phyloP scores from a whole-genome alignment of 2,329 filamentous ascomycete genomes.

The Kalaharituber pfeilii region DNA sequence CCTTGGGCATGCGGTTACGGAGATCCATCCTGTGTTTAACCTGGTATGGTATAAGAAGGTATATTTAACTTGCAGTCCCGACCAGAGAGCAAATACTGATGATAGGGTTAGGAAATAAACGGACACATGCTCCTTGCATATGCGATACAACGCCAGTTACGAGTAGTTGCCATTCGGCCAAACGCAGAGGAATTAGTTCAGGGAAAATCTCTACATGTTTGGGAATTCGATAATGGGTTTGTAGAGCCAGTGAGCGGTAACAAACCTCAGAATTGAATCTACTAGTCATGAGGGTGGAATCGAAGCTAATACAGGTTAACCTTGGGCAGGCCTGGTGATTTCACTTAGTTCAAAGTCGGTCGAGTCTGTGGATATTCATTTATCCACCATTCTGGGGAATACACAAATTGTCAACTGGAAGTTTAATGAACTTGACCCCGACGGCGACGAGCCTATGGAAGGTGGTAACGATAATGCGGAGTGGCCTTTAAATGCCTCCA shows the following conservation, averaged over 20 bases:
- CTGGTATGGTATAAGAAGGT: constrained; percentile 17
- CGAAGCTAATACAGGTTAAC: background rate
- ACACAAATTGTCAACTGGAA: constrained; percentile 9
- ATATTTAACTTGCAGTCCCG: too few relatives aligned
- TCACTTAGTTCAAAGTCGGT: background rate
- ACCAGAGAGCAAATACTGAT: too few relatives aligned
- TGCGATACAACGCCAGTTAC: constrained; percentile 15
- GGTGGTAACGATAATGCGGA: too few relatives aligned
- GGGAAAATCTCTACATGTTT: constrained; percentile 11
- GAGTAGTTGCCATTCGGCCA: constrained; percentile 14
- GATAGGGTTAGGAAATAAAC: constrained; percentile 10
- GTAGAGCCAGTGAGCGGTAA: constrained; percentile 17
- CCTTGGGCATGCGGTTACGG: constrained; percentile 15
- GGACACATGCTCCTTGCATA: constrained; percentile 15
- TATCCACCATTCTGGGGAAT: constrained; percentile 14
- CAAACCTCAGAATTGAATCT: constrained; percentile 11
- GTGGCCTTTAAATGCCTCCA: too few relatives aligned
- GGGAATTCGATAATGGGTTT: constrained; percentile 17
- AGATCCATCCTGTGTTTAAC: constrained; percentile 14
- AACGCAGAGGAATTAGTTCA: constrained; percentile 2
- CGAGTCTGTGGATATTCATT: constrained; percentile 1
- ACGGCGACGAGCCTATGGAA: too few relatives aligned
- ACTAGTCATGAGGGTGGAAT: background rate
- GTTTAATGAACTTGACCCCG: too few relatives aligned
- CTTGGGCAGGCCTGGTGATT: background rate